Evolutionary conservation across 2,329 filamentous ascomycete genomes (phyloP).

Genomic region (Aspergillus sp.): DNA sequence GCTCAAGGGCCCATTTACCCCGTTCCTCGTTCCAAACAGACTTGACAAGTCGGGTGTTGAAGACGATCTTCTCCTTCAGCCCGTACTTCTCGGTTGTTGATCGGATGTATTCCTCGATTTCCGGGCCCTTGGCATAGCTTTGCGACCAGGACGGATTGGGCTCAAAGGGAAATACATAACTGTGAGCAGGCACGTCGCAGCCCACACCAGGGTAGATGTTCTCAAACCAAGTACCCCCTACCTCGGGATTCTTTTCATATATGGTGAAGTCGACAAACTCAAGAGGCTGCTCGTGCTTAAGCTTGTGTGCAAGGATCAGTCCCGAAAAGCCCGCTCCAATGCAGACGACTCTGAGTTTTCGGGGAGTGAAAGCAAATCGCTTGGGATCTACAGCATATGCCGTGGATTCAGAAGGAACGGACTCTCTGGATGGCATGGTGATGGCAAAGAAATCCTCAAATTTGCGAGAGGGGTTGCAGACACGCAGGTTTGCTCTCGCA

Average conservation of each 20-base stretch:
- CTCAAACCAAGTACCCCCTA: conserved; percentile 39
- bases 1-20: conserved; percentile 19
- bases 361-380: conserved; percentile 16
- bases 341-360: conserved; percentile 24
- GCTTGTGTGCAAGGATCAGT: conserved; percentile 43
- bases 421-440: neutral
- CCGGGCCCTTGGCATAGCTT: conserved; percentile 43
- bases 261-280: conserved; percentile 31
- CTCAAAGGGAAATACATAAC: conserved; percentile 47
- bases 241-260: conserved; percentile 33
- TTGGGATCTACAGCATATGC: conserved; percentile 3
- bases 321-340: conserved; percentile 37
- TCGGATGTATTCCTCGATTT: conserved; percentile 51
- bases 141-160: conserved; percentile 48
- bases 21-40: conserved; percentile 40
- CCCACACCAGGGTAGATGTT: conserved; percentile 42
- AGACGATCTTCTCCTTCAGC: conserved; percentile 41
- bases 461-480: neutral
- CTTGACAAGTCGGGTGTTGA: conserved; percentile 28
- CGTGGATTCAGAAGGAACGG: neutral
- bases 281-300: conserved; percentile 25
- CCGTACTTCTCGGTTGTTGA: conserved; percentile 42
- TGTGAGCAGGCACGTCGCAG: conserved; percentile 32
- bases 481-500: neutral
- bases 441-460: neutral